Evolutionary conservation across 345 rosid species (phyloP).

Genomic region (Gynandropsis gynandra): DNA sequence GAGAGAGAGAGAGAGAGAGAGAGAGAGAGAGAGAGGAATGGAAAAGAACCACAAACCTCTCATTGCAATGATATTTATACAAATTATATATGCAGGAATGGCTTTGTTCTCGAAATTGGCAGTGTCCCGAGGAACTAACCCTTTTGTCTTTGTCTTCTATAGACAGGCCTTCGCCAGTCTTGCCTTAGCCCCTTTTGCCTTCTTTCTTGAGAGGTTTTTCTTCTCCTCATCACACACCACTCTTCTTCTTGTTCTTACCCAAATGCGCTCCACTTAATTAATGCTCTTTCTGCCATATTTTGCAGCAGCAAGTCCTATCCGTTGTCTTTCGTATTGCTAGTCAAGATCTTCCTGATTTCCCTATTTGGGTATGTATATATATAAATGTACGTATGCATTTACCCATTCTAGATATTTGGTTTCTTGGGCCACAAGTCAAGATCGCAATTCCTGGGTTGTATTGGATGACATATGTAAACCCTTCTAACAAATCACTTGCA

Average conservation of each 20-base stretch:
- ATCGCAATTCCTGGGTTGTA: background rate
- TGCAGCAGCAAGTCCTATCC: conserved; percentile 21
- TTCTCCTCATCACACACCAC: background rate
- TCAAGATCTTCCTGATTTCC: conserved; percentile 29
- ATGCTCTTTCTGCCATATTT: background rate
- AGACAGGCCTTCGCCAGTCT: conserved; percentile 28
- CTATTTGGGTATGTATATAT: conserved; percentile 21
- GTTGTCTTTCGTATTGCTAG: conserved; percentile 16
- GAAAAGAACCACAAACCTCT: conserved; percentile 43
- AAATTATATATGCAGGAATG: conserved; percentile 70
- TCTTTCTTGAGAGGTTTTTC: conserved; percentile 27
- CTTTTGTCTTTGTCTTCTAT: conserved; percentile 30
- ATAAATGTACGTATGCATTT: background rate
- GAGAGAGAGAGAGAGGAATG: background rate
- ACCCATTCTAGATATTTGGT: background rate
- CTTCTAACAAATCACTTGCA: background rate
- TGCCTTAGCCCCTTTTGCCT: conserved; percentile 27
- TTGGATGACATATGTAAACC: background rate
- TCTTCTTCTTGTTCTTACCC: background rate
- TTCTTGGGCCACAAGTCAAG: background rate
- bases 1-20: background rate
- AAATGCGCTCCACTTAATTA: background rate
- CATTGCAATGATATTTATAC: conserved; percentile 55
- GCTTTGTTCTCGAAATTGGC: conserved; percentile 74
- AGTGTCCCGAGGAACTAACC: conserved; percentile 36